Evolutionary conservation across 495 filamentous ascomycete species (phyloP).

Genomic region (Talaromyces ruber): DNA sequence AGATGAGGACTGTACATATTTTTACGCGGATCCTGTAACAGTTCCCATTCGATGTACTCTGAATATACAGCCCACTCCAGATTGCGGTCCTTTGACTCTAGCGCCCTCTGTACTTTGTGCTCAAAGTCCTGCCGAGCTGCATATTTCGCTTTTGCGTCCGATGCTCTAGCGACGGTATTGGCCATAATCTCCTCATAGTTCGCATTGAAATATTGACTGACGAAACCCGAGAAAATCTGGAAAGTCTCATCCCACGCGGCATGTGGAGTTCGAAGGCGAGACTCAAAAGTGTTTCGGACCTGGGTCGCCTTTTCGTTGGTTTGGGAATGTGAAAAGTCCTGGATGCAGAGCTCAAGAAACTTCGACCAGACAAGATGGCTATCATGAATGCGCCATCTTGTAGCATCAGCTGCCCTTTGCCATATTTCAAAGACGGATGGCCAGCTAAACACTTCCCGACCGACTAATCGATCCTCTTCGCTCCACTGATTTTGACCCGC

Average conservation of each 20-base stretch:
- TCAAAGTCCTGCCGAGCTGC: conserved; percentile 63
- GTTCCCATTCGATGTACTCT: conserved; percentile 83
- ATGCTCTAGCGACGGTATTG: conserved; percentile 52
- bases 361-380: conserved; percentile 87
- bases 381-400: conserved; percentile 72
- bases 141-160: conserved; percentile 62
- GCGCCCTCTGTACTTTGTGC: conserved; percentile 51
- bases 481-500: conserved; percentile 54
- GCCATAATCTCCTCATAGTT: conserved; percentile 78
- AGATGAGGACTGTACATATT: conserved; percentile 49
- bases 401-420: conserved; percentile 67
- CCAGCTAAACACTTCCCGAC: conserved; percentile 71
- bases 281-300: conserved; percentile 60
- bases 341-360: conserved; percentile 50
- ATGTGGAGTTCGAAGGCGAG: conserved; percentile 72
- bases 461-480: conserved; percentile 65
- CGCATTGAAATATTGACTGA: conserved; percentile 65
- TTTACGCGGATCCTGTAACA: conserved; percentile 46
- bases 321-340: conserved; percentile 52
- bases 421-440: conserved; percentile 70
- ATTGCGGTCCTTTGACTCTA: conserved; percentile 46
- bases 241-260: conserved; percentile 79
- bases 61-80: conserved; percentile 49
- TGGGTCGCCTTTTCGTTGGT: conserved; percentile 51
- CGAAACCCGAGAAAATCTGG: conserved; percentile 70